Conservation (phyloP, 202 grass and related monocot species). For the Brachypodium distachyon region DNA sequence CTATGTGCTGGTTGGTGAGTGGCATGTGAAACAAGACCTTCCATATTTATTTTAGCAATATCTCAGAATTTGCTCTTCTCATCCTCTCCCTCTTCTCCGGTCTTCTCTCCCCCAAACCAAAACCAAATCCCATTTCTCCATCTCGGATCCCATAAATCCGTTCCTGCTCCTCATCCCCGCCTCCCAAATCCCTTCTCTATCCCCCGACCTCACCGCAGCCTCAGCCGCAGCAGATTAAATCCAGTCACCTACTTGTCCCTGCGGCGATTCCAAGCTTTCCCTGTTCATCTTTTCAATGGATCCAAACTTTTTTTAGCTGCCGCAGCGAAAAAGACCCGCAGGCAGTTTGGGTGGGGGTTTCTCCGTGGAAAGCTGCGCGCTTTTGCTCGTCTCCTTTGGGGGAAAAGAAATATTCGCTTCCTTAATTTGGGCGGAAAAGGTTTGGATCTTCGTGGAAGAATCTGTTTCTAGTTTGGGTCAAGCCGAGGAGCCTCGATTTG, state of each 20-base stretch:
- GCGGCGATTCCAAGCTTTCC: not conserved
- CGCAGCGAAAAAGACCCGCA: not conserved
- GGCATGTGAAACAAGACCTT: not conserved
- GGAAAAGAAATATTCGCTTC: not conserved
- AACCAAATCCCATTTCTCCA: not conserved
- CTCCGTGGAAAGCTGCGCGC: not conserved
- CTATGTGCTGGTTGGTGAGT: slow-evolving; percentile 1
- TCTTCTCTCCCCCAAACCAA: not conserved
- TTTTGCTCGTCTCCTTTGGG: not conserved
- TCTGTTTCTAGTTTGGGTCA: not conserved
- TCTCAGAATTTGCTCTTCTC: not conserved
- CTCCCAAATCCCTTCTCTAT: not conserved
- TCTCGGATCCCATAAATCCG: not conserved
- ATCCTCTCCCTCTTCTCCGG: not conserved
- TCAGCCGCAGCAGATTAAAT: not conserved
- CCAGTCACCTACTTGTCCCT: not conserved
- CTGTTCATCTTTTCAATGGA: not conserved
- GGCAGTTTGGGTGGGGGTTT: not conserved
- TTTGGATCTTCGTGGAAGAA: not conserved
- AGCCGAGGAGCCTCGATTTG: slow-evolving; percentile 13
- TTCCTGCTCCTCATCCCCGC: not conserved
- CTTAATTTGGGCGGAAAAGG: not conserved
- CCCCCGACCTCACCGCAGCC: not conserved
- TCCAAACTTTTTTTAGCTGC: not conserved
- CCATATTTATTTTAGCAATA: not conserved